Evolutionary conservation across 2,329 filamentous ascomycete species (phyloP).

Genomic region (Exophiala lecanii-corni): DNA sequence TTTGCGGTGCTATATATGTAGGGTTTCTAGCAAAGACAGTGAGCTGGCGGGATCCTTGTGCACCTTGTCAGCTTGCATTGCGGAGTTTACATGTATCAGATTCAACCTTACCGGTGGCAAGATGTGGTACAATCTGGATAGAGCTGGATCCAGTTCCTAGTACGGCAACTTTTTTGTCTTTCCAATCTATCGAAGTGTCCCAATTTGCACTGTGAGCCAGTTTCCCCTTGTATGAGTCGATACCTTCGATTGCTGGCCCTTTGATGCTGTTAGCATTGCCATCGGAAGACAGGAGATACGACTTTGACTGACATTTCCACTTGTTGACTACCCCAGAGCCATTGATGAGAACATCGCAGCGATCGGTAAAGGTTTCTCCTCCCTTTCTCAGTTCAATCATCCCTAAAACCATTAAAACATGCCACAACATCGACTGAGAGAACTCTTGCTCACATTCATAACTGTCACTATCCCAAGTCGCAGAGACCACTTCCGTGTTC

Average conservation of each 20-base stretch:
- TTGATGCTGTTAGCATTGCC: not conserved
- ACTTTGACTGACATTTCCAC: slow-evolving; percentile 23
- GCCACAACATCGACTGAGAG: not conserved
- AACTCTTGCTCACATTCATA: not conserved
- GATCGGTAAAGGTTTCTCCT: slow-evolving; percentile 15
- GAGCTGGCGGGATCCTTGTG: slow-evolving; percentile 25
- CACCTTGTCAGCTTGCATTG: not conserved
- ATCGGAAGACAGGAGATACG: not conserved
- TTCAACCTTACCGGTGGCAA: slow-evolving; percentile 14
- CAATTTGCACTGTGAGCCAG: slow-evolving; percentile 39
- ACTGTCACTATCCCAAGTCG: slow-evolving; percentile 9
- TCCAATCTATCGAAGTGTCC: slow-evolving; percentile 26
- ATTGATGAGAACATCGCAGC: slow-evolving; percentile 20
- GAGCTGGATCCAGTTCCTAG: slow-evolving; percentile 25
- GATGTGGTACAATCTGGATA: slow-evolving; percentile 32
- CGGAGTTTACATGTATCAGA: not conserved
- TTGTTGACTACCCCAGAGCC: slow-evolving; percentile 20
- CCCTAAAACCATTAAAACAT: slow-evolving; percentile 1
- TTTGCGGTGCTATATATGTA: slow-evolving; percentile 28
- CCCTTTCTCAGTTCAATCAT: slow-evolving; percentile 15
- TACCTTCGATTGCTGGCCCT: slow-evolving; percentile 24
- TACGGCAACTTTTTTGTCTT: slow-evolving; percentile 20
- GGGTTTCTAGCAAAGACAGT: slow-evolving; percentile 25
- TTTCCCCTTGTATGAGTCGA: slow-evolving; percentile 31
- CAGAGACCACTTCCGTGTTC: slow-evolving; percentile 6